Base-by-base conservation (phyloP, 2,329 filamentous ascomycete genomes). In the Fusarium annulatum region DNA sequence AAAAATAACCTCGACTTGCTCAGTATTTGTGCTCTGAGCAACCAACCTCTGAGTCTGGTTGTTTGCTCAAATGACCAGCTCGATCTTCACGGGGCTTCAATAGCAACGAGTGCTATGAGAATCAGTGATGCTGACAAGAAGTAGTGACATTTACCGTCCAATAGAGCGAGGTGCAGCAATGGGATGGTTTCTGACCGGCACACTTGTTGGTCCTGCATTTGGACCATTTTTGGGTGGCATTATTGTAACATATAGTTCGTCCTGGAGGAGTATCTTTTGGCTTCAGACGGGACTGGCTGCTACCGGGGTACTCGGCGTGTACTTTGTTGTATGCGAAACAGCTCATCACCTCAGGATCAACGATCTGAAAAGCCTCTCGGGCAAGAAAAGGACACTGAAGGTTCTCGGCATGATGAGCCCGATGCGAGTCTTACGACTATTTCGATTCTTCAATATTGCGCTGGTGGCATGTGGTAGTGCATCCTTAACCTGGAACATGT, bases 251-350 rank as follows among this genome's bases (percentile, higher is more conserved):
- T 94, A 90, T 30, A 30, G 28, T 80, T 86, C 87, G 11, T 88
- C 86, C 5, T 96, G 93, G 93, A 87, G 92, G 23, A 88, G 89
- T 46, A 94, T 95, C 60, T 95, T 94, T 83, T 95, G 92, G 90
- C 84, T 95, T 1, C 93, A 95, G 78, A 90, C 91, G 1, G 92
- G 88, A 0, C 85, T 94, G 10, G 91, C 90, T 0, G 92, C 88
- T 4, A 78, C 88, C 0, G 91, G 89, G 2, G 84, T 87, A 1
- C 26, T 91, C 0, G 86, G 91, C 2, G 87, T 93, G 38, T 87
- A 89, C 72, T 89, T 93, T 74, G 83, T 94, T 18, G 86, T 95
- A 16, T 91, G 92, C 0, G 93, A 95, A 79, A 95, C 93, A 1
- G 92, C 93, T 57, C 91, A 92, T 64, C 86, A 88, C 68, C 90